Conservation (phyloP, 768 basidiomycete genomes). For the Termitomyces sp. region DNA sequence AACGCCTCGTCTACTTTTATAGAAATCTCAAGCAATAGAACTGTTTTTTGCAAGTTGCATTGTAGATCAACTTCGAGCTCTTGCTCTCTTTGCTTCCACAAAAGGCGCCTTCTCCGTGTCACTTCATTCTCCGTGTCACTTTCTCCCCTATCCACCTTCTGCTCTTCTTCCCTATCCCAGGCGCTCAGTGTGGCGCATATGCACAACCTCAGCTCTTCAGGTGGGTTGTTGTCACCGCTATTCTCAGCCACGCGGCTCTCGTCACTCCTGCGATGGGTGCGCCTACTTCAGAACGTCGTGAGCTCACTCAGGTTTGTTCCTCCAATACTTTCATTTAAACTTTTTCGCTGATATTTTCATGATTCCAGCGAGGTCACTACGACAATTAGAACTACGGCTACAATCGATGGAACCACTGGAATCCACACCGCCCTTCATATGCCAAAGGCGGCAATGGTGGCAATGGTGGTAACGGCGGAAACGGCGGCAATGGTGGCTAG, state of each 20-base stretch:
- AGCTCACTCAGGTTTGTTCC: background rate
- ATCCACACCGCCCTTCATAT: no score
- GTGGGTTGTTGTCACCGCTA: background rate
- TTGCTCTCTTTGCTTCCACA: no score
- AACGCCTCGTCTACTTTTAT: no score
- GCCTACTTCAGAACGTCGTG: background rate
- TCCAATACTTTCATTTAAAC: background rate
- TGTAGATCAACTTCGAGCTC: no score
- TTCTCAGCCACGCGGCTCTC: background rate
- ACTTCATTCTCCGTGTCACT: no score
- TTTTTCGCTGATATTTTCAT: background rate
- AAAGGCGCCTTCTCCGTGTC: no score
- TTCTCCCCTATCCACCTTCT: no score
- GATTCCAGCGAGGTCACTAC: background rate
- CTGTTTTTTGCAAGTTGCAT: no score
- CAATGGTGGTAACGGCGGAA: background rate
- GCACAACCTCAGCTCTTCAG: background rate
- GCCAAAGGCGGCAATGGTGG: no score
- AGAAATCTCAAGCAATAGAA: no score
- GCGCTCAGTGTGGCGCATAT: background rate
- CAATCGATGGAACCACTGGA: background rate
- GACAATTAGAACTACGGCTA: background rate
- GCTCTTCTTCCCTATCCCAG: background rate
- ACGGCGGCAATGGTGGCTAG: background rate
- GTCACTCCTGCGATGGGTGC: background rate